Evolutionary conservation across 495 filamentous ascomycete genomes (phyloP), one percentile per base, ranked within the genome.

Genomic region (Aspergillus baeticus): DNA sequence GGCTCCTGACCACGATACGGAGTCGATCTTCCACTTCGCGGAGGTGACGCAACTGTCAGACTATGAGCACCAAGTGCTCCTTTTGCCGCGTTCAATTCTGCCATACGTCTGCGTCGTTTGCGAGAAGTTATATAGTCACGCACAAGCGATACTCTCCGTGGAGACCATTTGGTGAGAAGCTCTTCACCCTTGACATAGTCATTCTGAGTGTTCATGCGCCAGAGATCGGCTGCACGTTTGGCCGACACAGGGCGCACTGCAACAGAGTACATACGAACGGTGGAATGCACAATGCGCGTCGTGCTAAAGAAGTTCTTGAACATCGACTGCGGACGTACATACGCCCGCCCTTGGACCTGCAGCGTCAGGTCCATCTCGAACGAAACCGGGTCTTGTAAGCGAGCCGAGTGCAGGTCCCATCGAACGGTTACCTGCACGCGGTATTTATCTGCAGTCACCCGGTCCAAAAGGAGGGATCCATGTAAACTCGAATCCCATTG

Each of bases 401-500:
- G 90, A 34, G 84, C 80, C 7, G 91, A 92, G 50, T 77, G 76
- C 7, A 98, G 83, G 63, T 96, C 87, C 87, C 90, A 96, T 34
- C 82, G 81, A 11, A 98, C 71, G 2, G 87, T 87, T 68, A 96
- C 86, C 68, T 96, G 92, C 6, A 99, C 89, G 33, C 87, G 87
- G 65, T 96, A 94, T 64, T 90, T 92, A 50, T 96, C 91, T 10
- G 90, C 83, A 14, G 94, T 98, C 10, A 88, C 86, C 17, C 92
- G 84, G 66, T 98, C 92, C 10, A 99, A 85, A 10, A 97, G 78
- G 20, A 94, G 79, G 15, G 94, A 99, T 54, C 83, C 84, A 66
- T 99, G 94, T 55, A 93, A 79, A 64, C 90, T 93, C 0, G 95
- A 98, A 68, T 98, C 95, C 94, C 94, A 99, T 66, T 98, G 94